phyloP scores from a whole-genome alignment of 1,139 yeast species.

The Suhomyces anneliseae region DNA sequence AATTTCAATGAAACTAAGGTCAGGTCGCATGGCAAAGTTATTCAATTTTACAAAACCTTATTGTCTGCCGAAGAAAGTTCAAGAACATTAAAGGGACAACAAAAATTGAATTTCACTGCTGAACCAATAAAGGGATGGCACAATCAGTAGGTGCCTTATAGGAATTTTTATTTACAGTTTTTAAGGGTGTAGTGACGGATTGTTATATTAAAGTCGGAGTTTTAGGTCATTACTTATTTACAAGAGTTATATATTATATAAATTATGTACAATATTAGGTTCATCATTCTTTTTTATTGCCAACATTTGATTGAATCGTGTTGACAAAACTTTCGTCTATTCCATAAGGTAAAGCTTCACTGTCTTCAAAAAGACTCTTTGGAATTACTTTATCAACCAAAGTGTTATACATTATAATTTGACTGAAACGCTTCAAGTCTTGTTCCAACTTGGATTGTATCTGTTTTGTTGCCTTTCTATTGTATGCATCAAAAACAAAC shows the following conservation, averaged over 20 bases:
- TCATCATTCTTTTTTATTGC: conserved; percentile 2
- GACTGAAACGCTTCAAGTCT: conserved; percentile 17
- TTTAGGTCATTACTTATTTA: conserved; percentile 2
- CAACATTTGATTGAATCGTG: neutral
- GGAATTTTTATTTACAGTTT: neutral
- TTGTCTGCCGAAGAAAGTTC: conserved; percentile 22
- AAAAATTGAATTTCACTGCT: conserved; percentile 10
- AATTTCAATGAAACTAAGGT: conserved; percentile 64
- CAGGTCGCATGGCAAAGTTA: conserved; percentile 61
- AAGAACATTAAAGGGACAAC: conserved; percentile 13
- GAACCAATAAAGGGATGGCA: neutral
- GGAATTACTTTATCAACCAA: conserved; percentile 3
- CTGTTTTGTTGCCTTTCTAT: neutral
- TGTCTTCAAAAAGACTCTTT: neutral
- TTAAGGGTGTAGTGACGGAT: neutral
- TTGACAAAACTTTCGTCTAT: conserved; percentile 6
- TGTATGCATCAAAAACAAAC: conserved; percentile 13
- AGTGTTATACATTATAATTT: conserved; percentile 19
- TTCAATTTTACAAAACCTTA: conserved; percentile 53
- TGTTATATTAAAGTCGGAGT: neutral
- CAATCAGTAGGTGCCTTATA: neutral
- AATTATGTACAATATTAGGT: conserved; percentile 2
- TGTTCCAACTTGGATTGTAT: conserved; percentile 2
- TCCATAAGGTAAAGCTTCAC: conserved; percentile 3
- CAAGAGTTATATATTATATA: conserved; percentile 1